Base-by-base conservation (phyloP, 257 asterid species). In the Linderniella brevidens region DNA sequence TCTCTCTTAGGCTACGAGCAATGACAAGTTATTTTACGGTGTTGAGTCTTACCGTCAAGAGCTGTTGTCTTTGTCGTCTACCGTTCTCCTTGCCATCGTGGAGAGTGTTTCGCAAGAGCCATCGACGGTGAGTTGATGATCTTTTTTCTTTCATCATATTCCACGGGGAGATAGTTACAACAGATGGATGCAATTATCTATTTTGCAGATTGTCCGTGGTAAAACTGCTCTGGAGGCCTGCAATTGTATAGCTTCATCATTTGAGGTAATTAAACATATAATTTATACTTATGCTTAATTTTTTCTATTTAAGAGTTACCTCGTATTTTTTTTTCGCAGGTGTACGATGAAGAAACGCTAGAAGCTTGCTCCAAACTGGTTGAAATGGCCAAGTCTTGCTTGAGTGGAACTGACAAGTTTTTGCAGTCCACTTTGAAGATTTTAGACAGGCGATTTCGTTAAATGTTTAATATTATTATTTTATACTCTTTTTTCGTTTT, bases 211-310 rank as follows among this genome's bases (percentile, higher is more conserved):
- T 59, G 58, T 64, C 36, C 78, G 77, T 45, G 96, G 92, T 49
- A 65, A 61, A 65, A 64, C 74, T 44, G 90, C 94, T 46, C 83
- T 86, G 11, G 94, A 81, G 70, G 82, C 73, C 58, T 86, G 93
- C 58, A 66, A 76, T 62, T 77, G 82, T 61, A 35, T 81, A 57
- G 90, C 79, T 12, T 74, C 83, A 54, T 67, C 82, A 17, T 81
- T 81, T 64, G 64, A 11, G 49, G 96, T 86, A 67, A 68, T 83
- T 57, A 37, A 29, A 37, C 12, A 1, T 15, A 37, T 50, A 15
- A 13, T 37, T 47, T 5, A 49, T 46, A 16, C 19, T 29, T 2
- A 18, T 41, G 41, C 35, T 48, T 5, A 32, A 25, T 5, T 32
- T 37, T 39, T 42, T 38, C 41, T 51, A 39, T 42, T 49, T 58